Evolutionary conservation across 177 flowering plant species (phyloP).

Genomic region (Vitis hybrid): DNA sequence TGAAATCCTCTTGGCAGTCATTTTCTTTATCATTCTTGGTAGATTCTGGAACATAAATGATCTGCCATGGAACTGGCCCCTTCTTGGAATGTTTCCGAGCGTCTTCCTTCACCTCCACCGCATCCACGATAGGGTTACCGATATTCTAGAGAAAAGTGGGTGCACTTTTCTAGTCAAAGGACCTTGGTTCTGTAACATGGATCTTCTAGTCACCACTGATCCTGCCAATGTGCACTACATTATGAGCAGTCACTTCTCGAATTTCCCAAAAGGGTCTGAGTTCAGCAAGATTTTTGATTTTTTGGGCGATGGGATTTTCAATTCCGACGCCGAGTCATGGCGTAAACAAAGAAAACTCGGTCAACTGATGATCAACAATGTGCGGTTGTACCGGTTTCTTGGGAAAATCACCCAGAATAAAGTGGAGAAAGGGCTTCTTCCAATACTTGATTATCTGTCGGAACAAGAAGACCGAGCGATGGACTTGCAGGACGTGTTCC

Average conservation of each 20-base stretch:
- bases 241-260: slow-evolving; percentile 22
- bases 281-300: slow-evolving; percentile 18
- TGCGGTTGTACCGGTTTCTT: slow-evolving; percentile 2
- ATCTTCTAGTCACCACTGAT: slow-evolving; percentile 24
- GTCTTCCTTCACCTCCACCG: slow-evolving; percentile 14
- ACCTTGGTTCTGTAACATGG: slow-evolving; percentile 10
- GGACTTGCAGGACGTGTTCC: slow-evolving; percentile 39
- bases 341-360: slow-evolving; percentile 17
- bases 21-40: slow-evolving; percentile 13
- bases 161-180: slow-evolving; percentile 21
- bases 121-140: slow-evolving; percentile 11
- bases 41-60: neutral
- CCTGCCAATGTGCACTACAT: slow-evolving; percentile 33
- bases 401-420: neutral
- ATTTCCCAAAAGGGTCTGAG: slow-evolving; percentile 29
- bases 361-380: slow-evolving; percentile 8
- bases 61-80: slow-evolving; percentile 18
- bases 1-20: slow-evolving; percentile 14
- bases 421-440: slow-evolving; percentile 22
- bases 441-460: slow-evolving; percentile 17
- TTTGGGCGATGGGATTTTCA: slow-evolving; percentile 32
- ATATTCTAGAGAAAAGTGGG: neutral
- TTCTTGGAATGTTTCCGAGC: slow-evolving; percentile 27
- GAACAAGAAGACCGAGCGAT: slow-evolving; percentile 3
- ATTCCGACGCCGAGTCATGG: slow-evolving; percentile 32